Percentiles rank a stretch among this genome's conserved stretches.
Evolutionary conservation across 371 early-diverging fungal genomes (phyloP).

Genomic region (Dichotomocladium elegans): DNA sequence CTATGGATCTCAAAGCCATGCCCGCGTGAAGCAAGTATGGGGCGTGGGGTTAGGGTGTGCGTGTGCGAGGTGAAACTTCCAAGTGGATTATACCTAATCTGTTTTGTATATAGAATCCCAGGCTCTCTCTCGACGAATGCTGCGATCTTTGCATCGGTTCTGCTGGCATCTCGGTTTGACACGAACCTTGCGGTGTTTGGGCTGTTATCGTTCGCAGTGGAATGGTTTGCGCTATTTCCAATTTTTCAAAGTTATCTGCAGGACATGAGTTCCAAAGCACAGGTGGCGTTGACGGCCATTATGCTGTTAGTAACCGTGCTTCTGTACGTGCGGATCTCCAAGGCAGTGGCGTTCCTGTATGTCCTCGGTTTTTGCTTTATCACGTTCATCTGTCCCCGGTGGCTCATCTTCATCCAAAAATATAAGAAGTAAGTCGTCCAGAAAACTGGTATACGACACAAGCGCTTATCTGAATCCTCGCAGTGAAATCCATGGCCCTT

Average conservation of each 20-base stretch:
- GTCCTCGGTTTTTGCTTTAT: conserved; percentile 67
- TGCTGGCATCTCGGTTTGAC: conserved; percentile 86
- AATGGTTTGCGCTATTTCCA: conserved; percentile 92
- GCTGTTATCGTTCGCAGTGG: conserved; percentile 82
- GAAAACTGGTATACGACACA: neutral
- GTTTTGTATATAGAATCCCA: conserved; percentile 61
- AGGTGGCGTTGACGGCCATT: conserved; percentile 55
- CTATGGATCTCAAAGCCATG: conserved; percentile 59
- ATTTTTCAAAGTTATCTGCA: conserved; percentile 78
- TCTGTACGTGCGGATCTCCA: conserved; percentile 67
- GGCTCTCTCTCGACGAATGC: conserved; percentile 93
- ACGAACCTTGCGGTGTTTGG: conserved; percentile 87
- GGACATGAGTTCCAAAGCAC: conserved; percentile 55
- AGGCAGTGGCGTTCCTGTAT: conserved; percentile 66
- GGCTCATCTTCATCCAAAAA: conserved; percentile 87
- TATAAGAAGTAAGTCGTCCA: conserved; percentile 81
- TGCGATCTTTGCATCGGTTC: conserved; percentile 91
- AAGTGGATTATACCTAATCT: neutral
- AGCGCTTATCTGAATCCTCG: neutral
- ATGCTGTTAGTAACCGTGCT: conserved; percentile 59
- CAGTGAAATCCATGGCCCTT: conserved; percentile 93
- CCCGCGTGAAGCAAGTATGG: conserved; percentile 52
- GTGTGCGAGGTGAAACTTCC: neutral
- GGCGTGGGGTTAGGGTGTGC: no score
- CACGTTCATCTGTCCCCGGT: conserved; percentile 84